Conservation (phyloP, 257 asterid genomes). For the Primulina eburnea region DNA sequence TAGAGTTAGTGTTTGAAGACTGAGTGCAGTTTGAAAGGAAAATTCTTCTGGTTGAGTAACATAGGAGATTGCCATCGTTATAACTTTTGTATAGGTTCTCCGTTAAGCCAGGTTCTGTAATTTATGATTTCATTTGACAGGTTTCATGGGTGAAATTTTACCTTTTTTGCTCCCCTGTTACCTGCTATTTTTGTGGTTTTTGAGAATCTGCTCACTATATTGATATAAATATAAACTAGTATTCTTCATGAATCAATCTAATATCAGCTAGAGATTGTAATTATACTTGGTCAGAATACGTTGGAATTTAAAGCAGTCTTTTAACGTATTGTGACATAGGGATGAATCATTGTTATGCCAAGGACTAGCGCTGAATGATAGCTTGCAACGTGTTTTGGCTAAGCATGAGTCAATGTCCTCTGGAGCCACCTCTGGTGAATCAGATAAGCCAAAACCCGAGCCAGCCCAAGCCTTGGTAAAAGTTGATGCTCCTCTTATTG, state of each 20-base stretch:
- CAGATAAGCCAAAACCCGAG: constrained; percentile 56
- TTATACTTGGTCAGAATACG: constrained; percentile 16
- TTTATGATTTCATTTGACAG: constrained; percentile 3
- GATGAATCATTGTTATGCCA: constrained; percentile 91
- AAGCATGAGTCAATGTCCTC: constrained; percentile 86
- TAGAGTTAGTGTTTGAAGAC: neutral
- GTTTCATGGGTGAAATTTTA: neutral
- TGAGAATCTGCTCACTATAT: constrained; percentile 8
- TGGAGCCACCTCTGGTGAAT: constrained; percentile 47
- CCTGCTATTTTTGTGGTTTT: neutral
- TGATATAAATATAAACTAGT: neutral
- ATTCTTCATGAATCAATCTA: neutral
- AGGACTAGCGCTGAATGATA: constrained; percentile 91
- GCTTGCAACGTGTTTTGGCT: constrained; percentile 86
- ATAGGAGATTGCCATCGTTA: neutral
- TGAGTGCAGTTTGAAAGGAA: neutral
- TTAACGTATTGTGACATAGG: constrained; percentile 40
- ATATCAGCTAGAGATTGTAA: neutral
- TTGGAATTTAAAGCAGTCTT: constrained; percentile 16
- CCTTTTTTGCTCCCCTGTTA: constrained; percentile 10
- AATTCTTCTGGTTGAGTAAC: neutral
- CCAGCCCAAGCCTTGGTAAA: constrained; percentile 51
- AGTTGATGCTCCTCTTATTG: constrained; percentile 75
- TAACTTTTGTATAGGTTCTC: neutral
- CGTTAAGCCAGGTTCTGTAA: neutral